Evolutionary conservation across 2,329 filamentous ascomycete genomes (phyloP), one percentile per base, ranked within the genome.

Genomic region (Tolypocladium paradoxum): DNA sequence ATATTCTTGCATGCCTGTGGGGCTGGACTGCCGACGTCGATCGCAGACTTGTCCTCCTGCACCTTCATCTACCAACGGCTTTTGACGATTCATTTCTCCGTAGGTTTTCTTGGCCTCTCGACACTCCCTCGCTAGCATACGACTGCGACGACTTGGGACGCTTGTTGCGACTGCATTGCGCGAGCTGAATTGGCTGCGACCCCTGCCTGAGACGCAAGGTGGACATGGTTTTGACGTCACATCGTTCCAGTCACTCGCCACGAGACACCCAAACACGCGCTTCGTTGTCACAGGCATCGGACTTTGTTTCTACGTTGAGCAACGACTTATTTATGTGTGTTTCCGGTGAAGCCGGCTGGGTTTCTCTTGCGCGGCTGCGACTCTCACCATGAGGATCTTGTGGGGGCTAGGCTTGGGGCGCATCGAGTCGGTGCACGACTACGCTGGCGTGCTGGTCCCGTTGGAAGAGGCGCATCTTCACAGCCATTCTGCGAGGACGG

Each of bases 391-490:
- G 68, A 62, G 56, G 40, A 55, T 68, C 53, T 62, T 62, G 48
- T 68, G 63, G 64, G 57, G 58, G 33, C 45, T 68, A 34, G 60
- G 64, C 46, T 60, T 63, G n/a, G 61, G 65, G 48, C 62, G 65
- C 35, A 61, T 67, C 49, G 75, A 78, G 59, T 77, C 76, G 2
- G 73, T 76, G 31, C 64, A 75, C 55, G 68, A 77, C 64, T 81
- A 80, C 58, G 57, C 70, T 27, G 75, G 74, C 57, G 77, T 81
- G 35, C 61, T 81, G 20, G 65, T 82, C 12, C 72, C 78, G 24
- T 70, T 82, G 1, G 75, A 78, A 20, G 71, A 81, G 58, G 79
- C 79, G 0, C 78, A 82, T 63, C 69, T 76, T 46, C 74, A 82
- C 64, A 79, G 76, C 60, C 73, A 80, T 58, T 75, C 76, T 16